A percentile compares a stretch with the other conserved stretches of the same genome.
phyloP scores from a whole-genome alignment of 1,139 yeast genomes.

The Protomyces gravidus region DNA sequence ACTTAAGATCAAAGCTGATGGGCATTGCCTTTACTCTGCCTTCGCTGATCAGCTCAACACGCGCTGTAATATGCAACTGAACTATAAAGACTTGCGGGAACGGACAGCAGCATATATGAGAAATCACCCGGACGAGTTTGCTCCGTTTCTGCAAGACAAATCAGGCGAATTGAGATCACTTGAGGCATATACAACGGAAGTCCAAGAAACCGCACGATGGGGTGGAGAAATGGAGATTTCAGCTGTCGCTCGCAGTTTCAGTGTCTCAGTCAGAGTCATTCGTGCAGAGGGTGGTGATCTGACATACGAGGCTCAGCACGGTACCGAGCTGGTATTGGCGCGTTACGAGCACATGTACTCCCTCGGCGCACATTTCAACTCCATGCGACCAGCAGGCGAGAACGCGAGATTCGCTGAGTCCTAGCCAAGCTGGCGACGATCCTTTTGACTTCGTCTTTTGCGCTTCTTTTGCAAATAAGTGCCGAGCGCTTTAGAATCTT shows the following conservation, averaged over 20 bases:
- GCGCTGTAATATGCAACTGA: conserved; percentile 48
- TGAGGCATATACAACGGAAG: conserved; percentile 62
- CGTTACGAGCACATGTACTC: conserved; percentile 84
- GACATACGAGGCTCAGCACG: conserved; percentile 47
- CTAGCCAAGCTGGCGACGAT: conserved; percentile 46
- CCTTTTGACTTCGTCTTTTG: conserved; percentile 88
- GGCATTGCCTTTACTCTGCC: conserved; percentile 87
- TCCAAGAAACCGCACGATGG: conserved; percentile 81
- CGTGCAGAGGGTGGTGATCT: conserved; percentile 70
- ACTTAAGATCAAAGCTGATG: conserved; percentile 68
- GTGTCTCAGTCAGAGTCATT: conserved; percentile 68
- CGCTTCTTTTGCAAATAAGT: conserved; percentile 89
- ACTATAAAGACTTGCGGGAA: conserved; percentile 56
- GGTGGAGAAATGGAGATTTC: conserved; percentile 91
- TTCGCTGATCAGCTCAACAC: conserved; percentile 66
- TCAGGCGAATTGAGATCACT: conserved; percentile 55
- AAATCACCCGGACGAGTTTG: conserved; percentile 60
- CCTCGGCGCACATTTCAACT: conserved; percentile 91
- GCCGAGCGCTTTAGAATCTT: conserved; percentile 65
- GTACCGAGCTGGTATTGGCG: conserved; percentile 56
- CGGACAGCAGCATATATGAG: conserved; percentile 65
- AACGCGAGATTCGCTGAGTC: neutral
- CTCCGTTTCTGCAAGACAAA: conserved; percentile 81
- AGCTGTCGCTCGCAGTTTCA: conserved; percentile 65
- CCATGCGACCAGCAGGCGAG: conserved; percentile 53